These are phyloP conservation scores for Herpetomonas samuelpessoai DNA, from an alignment of 208 protist genomes.

Conservation along the genomic window DNA sequence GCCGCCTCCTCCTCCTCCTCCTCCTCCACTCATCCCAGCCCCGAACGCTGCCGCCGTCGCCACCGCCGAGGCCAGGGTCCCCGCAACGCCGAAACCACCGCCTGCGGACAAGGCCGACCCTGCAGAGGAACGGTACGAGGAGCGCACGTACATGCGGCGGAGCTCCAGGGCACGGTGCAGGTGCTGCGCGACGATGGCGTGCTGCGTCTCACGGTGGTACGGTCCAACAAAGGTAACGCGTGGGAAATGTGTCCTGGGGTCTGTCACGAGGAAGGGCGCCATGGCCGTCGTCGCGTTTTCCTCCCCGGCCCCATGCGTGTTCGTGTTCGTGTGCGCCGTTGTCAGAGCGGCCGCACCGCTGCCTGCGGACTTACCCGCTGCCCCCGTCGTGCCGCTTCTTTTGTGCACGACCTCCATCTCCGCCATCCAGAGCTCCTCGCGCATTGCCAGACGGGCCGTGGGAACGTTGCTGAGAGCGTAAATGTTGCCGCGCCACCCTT, in stretches of 20 bases:
- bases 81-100: neutral
- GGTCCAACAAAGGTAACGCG: conserved; percentile 57
- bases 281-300: neutral
- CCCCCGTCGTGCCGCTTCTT: neutral
- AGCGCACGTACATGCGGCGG: conserved; percentile 55
- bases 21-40: too few relatives aligned
- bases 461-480: conserved; percentile 69
- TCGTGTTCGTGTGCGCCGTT: too few relatives aligned
- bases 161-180: conserved; percentile 78
- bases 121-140: conserved; percentile 10
- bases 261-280: conserved; percentile 59
- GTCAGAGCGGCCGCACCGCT: neutral
- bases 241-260: conserved; percentile 65
- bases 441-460: conserved; percentile 65
- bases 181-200: conserved; percentile 52
- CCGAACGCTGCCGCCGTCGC: neutral
- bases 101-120: conserved; percentile 11
- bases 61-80: neutral
- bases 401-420: conserved; percentile 39
- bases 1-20: too few relatives aligned
- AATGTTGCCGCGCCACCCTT: conserved; percentile 55
- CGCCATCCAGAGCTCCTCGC: conserved; percentile 60
- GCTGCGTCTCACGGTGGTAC: conserved; percentile 65
- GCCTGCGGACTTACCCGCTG: neutral
- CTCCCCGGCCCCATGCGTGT: too few relatives aligned